Percentiles rank a stretch among this genome's conserved stretches.
Conservation (phyloP, 2,329 filamentous ascomycete genomes). For the Hirsutella rhossiliensis region DNA sequence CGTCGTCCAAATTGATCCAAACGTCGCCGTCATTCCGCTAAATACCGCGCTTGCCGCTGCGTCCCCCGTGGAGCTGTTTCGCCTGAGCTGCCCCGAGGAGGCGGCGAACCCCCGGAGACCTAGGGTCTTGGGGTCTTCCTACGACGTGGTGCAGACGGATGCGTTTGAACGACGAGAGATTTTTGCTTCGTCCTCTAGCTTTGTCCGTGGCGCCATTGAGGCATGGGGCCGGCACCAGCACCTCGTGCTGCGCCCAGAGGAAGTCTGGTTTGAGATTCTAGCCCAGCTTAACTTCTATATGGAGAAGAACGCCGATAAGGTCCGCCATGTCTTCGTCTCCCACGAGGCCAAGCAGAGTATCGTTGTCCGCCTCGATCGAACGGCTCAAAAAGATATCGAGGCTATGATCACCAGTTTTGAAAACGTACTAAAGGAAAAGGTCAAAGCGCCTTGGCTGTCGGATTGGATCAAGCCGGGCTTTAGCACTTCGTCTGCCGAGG, state of each 20-base stretch:
- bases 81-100: slow-evolving; percentile 21
- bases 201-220: slow-evolving; percentile 32
- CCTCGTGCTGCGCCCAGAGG: slow-evolving; percentile 37
- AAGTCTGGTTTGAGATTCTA: slow-evolving; percentile 43
- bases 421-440: slow-evolving; percentile 25
- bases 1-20: background rate
- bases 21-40: slow-evolving; percentile 16
- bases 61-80: slow-evolving; percentile 17
- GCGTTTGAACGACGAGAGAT: slow-evolving; percentile 6
- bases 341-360: slow-evolving; percentile 31
- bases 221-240: slow-evolving; percentile 39
- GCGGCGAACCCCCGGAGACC: slow-evolving; percentile 7
- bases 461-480: slow-evolving; percentile 31
- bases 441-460: slow-evolving; percentile 26
- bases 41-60: slow-evolving; percentile 8
- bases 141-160: slow-evolving; percentile 6
- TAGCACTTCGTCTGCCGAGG: slow-evolving; percentile 24
- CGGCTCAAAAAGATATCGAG: slow-evolving; percentile 2
- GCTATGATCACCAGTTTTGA: slow-evolving; percentile 20
- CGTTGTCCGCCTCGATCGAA: slow-evolving; percentile 12
- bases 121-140: slow-evolving; percentile 17
- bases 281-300: slow-evolving; percentile 39
- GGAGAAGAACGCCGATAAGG: slow-evolving; percentile 30
- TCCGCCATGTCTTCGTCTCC: slow-evolving; percentile 32
- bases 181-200: slow-evolving; percentile 22